A percentile compares a stretch with the other conserved stretches of the same genome.
These are phyloP conservation scores for Aegilops speltoides DNA, from an alignment of 176 grass and related monocot genomes.

Conservation along the genomic window DNA sequence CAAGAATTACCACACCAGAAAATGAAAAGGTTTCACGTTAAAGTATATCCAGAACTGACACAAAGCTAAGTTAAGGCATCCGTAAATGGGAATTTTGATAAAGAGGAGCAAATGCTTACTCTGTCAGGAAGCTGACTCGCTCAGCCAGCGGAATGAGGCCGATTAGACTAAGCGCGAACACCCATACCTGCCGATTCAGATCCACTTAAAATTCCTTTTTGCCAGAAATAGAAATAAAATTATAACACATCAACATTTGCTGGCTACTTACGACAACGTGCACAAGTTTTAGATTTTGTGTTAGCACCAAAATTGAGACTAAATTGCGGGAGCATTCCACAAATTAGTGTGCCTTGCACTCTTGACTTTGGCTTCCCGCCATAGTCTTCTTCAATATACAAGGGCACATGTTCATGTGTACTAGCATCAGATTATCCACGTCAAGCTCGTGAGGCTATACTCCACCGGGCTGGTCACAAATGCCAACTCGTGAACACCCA, in stretches of 20 bases:
- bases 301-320: not conserved
- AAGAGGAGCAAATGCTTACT: slow-evolving; percentile 45
- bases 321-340: not conserved
- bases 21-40: not conserved
- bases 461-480: not conserved
- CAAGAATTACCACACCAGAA: not conserved
- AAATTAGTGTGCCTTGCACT: not conserved
- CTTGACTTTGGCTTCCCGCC: not conserved
- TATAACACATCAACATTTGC: not conserved
- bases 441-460: not conserved
- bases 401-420: not conserved
- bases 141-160: slow-evolving; percentile 87
- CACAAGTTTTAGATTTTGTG: not conserved
- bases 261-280: not conserved
- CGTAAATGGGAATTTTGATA: not conserved
- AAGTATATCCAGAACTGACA: not conserved
- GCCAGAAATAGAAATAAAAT: not conserved
- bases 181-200: slow-evolving; percentile 64
- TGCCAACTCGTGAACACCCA: not conserved
- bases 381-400: not conserved
- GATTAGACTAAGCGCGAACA: slow-evolving; percentile 70
- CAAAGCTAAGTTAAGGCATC: not conserved
- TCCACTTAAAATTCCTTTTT: not conserved
- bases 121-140: slow-evolving; percentile 95
- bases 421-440: not conserved